These are phyloP conservation scores for Fusarium sp. DNA, from an alignment of 2,329 filamentous ascomycete genomes.

Conservation along the genomic window DNA sequence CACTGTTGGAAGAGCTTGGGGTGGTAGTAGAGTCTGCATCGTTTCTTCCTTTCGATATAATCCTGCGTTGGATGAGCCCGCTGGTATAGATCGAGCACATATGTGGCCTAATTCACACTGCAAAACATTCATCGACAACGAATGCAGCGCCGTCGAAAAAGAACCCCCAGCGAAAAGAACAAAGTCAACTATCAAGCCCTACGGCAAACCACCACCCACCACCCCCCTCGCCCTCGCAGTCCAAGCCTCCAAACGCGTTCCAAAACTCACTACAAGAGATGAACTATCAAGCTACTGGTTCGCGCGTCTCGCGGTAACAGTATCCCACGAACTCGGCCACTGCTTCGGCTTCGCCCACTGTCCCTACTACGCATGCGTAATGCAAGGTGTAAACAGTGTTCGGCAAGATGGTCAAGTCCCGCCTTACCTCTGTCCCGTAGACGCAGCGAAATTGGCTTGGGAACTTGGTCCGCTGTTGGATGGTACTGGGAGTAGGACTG, in stretches of 20 bases:
- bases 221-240: slow-evolving; percentile 53
- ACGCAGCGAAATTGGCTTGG: slow-evolving; percentile 63
- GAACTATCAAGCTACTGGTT: slow-evolving; percentile 65
- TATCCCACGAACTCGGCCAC: slow-evolving; percentile 74
- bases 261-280: slow-evolving; percentile 40
- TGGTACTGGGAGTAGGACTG: slow-evolving; percentile 34
- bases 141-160: slow-evolving; percentile 44
- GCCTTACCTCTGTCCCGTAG: slow-evolving; percentile 72
- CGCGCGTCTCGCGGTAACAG: slow-evolving; percentile 66
- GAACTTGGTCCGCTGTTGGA: slow-evolving; percentile 11
- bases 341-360: slow-evolving; percentile 76
- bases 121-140: slow-evolving; percentile 58
- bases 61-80: slow-evolving; percentile 59
- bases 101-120: slow-evolving; percentile 76
- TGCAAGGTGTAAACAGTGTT: slow-evolving; percentile 70
- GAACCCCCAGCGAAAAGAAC: neutral
- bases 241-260: slow-evolving; percentile 39
- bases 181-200: neutral
- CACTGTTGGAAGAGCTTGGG: slow-evolving; percentile 74
- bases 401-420: slow-evolving; percentile 71
- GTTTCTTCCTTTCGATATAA: slow-evolving; percentile 73
- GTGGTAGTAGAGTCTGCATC: slow-evolving; percentile 70
- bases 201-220: neutral
- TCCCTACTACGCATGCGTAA: slow-evolving; percentile 71
- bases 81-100: slow-evolving; percentile 60